Conservation (phyloP, 23 red algal species). For the Agarophyton chilense region DNA sequence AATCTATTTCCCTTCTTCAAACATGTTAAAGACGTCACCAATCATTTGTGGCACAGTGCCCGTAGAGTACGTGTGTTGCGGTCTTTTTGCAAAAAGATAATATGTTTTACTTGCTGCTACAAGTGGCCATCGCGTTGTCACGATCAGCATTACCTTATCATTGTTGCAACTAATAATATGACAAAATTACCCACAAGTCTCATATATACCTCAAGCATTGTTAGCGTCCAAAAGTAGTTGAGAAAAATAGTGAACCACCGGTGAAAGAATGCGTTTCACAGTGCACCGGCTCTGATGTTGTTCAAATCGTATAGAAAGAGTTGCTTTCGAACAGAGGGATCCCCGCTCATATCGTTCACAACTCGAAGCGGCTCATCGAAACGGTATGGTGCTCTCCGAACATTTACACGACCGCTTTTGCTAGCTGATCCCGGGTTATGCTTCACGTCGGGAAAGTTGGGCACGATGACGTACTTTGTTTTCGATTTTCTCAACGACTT, state of each 20-base stretch:
- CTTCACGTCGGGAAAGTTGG: constrained; percentile 59
- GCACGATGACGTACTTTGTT: constrained; percentile 62
- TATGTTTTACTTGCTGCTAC: too few species aligned
- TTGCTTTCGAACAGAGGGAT: constrained; percentile 51
- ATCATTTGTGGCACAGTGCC: background rate
- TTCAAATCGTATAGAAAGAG: constrained; percentile 58
- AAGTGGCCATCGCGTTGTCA: too few species aligned
- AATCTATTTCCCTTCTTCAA: background rate
- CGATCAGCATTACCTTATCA: too few species aligned
- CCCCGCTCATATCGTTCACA: constrained; percentile 65
- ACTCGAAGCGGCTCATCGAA: constrained; percentile 59
- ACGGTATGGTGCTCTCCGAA: constrained; percentile 64
- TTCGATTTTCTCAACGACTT: constrained; percentile 32
- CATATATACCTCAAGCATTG: too few species aligned
- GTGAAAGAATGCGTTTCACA: background rate
- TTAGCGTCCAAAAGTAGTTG: background rate
- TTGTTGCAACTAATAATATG: background rate
- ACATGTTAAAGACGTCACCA: background rate
- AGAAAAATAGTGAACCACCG: background rate
- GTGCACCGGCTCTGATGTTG: background rate
- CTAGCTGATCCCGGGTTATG: constrained; percentile 34
- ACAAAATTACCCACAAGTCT: too few species aligned
- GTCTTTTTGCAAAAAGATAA: too few species aligned
- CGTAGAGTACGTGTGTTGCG: too few species aligned
- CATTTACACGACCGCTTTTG: constrained; percentile 53